Evolutionary conservation across 2,329 filamentous ascomycete genomes (phyloP).

Genomic region (Cladosporium sp.): DNA sequence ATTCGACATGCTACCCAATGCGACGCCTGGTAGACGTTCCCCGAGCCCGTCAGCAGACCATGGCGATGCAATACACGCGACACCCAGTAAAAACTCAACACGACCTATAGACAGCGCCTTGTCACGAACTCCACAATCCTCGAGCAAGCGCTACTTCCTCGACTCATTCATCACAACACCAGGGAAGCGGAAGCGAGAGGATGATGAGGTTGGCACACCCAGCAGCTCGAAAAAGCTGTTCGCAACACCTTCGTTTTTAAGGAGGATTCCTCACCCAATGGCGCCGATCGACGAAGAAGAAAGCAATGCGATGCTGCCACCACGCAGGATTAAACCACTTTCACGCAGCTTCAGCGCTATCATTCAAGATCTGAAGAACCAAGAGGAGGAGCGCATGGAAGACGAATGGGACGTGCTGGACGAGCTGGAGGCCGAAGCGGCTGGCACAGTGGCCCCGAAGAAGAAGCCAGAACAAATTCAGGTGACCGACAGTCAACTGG

Average conservation of each 20-base stretch:
- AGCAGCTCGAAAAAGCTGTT: conserved; percentile 40
- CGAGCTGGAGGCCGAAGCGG: conserved; percentile 58
- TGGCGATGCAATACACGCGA: conserved; percentile 29
- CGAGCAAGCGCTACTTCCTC: conserved; percentile 58
- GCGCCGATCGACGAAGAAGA: conserved; percentile 57
- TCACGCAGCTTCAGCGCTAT: conserved; percentile 69
- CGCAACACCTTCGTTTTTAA: conserved; percentile 67
- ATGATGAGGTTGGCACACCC: conserved; percentile 29
- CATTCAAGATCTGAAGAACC: conserved; percentile 64
- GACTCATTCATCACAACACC: conserved; percentile 63
- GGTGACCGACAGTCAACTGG: conserved; percentile 41
- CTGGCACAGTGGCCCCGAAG: conserved; percentile 10
- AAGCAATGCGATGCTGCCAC: conserved; percentile 30
- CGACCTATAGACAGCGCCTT: conserved; percentile 15
- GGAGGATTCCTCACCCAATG: conserved; percentile 48
- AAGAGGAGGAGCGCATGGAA: conserved; percentile 66
- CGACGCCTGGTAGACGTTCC: conserved; percentile 19
- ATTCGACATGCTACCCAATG: conserved; percentile 60
- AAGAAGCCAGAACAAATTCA: conserved; percentile 24
- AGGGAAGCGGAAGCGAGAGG: conserved; percentile 45
- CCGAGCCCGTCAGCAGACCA: conserved; percentile 2
- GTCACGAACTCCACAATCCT: conserved; percentile 46
- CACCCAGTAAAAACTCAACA: conserved; percentile 33
- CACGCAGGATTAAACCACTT: conserved; percentile 33
- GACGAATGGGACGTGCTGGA: conserved; percentile 70